phyloP scores from a whole-genome alignment of 306 rosid species.

The Lathyrus sativus region DNA sequence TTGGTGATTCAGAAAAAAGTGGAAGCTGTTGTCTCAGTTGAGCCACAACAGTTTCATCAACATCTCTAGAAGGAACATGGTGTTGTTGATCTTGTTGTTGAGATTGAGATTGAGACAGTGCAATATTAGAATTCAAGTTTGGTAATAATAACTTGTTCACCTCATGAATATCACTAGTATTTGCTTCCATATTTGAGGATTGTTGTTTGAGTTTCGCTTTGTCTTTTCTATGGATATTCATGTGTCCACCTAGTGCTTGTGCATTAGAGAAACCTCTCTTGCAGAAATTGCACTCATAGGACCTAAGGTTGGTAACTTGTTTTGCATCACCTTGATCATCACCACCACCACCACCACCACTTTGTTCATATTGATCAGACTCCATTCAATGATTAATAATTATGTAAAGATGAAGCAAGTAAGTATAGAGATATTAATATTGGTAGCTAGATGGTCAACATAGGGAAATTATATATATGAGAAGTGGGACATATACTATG shows the following conservation, averaged over 20 bases:
- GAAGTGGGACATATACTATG: constrained; percentile 33
- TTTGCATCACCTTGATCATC: constrained; percentile 35
- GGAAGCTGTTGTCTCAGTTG: constrained; percentile 50
- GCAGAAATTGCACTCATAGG: constrained; percentile 80
- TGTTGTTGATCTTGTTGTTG: constrained; percentile 27
- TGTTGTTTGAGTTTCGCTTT: constrained; percentile 77
- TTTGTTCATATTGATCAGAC: constrained; percentile 38
- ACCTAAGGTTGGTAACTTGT: constrained; percentile 27
- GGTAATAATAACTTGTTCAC: background rate
- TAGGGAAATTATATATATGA: constrained; percentile 18
- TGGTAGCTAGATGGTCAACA: constrained; percentile 35
- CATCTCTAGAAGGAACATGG: constrained; percentile 25
- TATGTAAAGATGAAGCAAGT: background rate
- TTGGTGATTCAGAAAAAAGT: constrained; percentile 49
- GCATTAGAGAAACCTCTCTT: constrained; percentile 89
- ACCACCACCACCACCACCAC: constrained; percentile 13
- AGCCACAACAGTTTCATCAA: background rate
- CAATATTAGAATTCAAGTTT: constrained; percentile 35
- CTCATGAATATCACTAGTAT: constrained; percentile 7
- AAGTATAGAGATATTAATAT: background rate
- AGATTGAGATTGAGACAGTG: constrained; percentile 7
- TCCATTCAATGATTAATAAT: constrained; percentile 34
- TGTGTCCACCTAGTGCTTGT: constrained; percentile 92
- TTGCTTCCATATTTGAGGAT: constrained; percentile 33
- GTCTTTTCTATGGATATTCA: constrained; percentile 86